Base-by-base conservation (phyloP, 1,284 basidiomycete species). In the Ustilago vetiveriae region DNA sequence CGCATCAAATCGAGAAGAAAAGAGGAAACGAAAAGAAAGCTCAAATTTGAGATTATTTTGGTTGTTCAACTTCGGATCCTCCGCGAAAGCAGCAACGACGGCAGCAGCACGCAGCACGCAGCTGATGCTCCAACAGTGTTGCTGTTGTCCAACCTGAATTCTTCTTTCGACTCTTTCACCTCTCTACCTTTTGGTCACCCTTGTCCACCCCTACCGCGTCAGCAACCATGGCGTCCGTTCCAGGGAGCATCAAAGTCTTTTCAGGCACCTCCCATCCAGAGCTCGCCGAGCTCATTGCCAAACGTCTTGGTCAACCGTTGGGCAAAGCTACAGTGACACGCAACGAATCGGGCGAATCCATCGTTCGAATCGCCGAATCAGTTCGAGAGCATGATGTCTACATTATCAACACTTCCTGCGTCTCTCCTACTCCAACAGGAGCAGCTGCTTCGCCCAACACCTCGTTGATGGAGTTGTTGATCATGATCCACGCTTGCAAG, bases 401-500 rank as follows among this genome's bases (percentile, higher is more conserved):
- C 86, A 98, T 98, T 83, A 90, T 98, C 87, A 97, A 95, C 85
- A 95, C 94, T 27, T 91, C 91, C 11, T 91, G 90, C 80, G 90
- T 90, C 51, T 86, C 88, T 53, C 79, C 80, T 17, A 74, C 60
- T 6, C 66, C 65, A 14, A 54, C 84, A 75, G 57, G 59, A 13
- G 51, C 44, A 1, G 54, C 58, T 21, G 65, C 69, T 11, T 71
- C 64, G 8, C 71, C 79, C 53, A 76, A 76, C 84, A 94, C 92
- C 16, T 87, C 92, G 45, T 87, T 96, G 64, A 93, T 95, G 90
- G 94, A 98, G 84, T 87, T 97, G 44, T 95, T 95, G 83, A 98
- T 98, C 83, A 98, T 98, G 94, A 96, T 98, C 78, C 95, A 98
- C 83, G 95, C 96, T 14, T 98, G 96, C 88, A 97, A 96, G 74